phyloP scores from a whole-genome alignment of 108 stramenopile genomes.

The Conticribra weissflogii region DNA sequence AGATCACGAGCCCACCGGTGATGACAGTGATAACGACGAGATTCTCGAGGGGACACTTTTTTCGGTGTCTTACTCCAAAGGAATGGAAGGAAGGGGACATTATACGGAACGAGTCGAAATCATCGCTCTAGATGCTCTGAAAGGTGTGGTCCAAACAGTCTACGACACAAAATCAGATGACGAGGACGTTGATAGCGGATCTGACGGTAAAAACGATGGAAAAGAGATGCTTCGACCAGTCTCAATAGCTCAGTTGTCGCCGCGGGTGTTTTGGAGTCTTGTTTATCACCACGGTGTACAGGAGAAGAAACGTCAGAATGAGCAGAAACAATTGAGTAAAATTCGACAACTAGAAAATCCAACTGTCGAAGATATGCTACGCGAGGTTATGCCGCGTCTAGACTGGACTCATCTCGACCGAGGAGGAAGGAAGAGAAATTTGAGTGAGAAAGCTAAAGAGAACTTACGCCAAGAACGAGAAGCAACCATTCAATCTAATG shows the following conservation, averaged over 20 bases:
- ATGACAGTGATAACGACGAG: neutral
- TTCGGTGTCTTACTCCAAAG: conserved; percentile 61
- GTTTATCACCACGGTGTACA: conserved; percentile 47
- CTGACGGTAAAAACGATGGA: conserved; percentile 35
- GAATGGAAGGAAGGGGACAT: conserved; percentile 71
- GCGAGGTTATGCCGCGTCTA: conserved; percentile 58
- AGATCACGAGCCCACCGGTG: conserved; percentile 10
- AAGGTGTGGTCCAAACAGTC: conserved; percentile 67
- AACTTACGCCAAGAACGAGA: conserved; percentile 71
- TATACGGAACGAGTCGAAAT: conserved; percentile 73
- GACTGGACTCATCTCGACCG: conserved; percentile 86
- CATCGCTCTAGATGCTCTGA: conserved; percentile 64
- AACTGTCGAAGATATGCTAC: conserved; percentile 58
- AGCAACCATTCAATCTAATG: conserved; percentile 4
- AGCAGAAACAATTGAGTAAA: neutral
- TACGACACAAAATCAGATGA: conserved; percentile 29
- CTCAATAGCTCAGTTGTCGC: conserved; percentile 74
- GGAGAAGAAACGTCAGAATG: conserved; percentile 6
- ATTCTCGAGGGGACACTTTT: conserved; percentile 36
- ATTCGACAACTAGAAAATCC: neutral
- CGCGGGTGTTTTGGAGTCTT: conserved; percentile 76
- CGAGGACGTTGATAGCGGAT: conserved; percentile 22
- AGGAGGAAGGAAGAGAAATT: conserved; percentile 57
- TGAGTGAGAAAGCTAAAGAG: conserved; percentile 84
- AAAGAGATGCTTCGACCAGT: conserved; percentile 72